Evolutionary conservation across 495 filamentous ascomycete genomes (phyloP).

Genomic region (Tuber brumale): DNA sequence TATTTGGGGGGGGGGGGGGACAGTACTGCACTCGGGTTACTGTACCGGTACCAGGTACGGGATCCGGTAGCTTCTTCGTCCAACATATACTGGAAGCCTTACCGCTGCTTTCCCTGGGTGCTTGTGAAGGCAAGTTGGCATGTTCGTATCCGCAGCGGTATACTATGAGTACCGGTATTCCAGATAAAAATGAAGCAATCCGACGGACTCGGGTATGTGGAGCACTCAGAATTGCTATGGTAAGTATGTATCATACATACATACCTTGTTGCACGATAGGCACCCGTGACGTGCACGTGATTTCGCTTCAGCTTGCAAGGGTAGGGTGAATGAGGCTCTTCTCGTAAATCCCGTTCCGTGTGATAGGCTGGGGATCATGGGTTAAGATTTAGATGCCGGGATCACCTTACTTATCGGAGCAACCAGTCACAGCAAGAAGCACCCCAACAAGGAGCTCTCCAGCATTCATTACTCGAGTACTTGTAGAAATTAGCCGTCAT

Average conservation of each 20-base stretch:
- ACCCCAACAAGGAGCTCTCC: background rate
- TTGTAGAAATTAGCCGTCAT: background rate
- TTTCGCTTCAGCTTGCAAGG: background rate
- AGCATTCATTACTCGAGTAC: background rate
- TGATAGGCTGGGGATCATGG: background rate
- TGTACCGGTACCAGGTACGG: too few relatives aligned
- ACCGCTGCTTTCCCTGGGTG: background rate
- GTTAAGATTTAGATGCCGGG: background rate
- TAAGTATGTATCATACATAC: too few relatives aligned
- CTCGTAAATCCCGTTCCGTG: background rate
- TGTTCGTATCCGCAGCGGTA: background rate
- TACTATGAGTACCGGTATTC: background rate
- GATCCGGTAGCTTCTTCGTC: background rate
- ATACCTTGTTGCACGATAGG: background rate
- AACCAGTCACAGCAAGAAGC: background rate
- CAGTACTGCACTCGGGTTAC: too few relatives aligned
- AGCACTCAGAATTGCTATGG: too few relatives aligned
- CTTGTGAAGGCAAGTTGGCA: background rate
- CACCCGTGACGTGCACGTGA: background rate
- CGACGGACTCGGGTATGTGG: background rate
- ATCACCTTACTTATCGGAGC: background rate
- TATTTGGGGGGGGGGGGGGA: background rate
- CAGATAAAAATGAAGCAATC: background rate
- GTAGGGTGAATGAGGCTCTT: background rate
- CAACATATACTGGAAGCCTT: background rate